Evolutionary conservation across 169 alveolate genomes (phyloP), one percentile per base, ranked within the genome.

Genomic region (Eimeria falciformis): DNA sequence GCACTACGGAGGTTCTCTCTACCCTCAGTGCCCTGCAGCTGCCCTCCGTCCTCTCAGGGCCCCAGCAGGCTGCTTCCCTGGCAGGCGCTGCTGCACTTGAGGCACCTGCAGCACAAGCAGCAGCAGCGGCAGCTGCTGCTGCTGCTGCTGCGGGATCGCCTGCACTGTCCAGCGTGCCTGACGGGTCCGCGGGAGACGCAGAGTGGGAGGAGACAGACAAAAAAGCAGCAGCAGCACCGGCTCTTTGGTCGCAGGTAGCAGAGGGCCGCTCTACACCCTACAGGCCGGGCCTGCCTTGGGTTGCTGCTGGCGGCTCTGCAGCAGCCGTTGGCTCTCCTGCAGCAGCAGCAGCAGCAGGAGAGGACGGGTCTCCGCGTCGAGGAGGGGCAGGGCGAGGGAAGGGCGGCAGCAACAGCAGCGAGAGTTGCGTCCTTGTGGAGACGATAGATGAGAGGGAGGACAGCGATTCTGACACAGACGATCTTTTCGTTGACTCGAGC

Each of bases 151-250:
- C 87, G 2, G 87, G 71, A 14, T 45, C 87, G 11, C 50, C 87
- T 2, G 43, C 71, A 7, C 66, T 50, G 46, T 23, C 66, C 55
- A 78, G 71, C 47, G 46, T 50, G 27, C 23, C 40, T 3, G 69
- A 78, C 43, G 71, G 29, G 69, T 45, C 45, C 5, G 69, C 87
- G 21, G 87, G 71, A 0, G 87, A n/a, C 12, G 87, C 68, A 18
- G 87, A 83, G 5, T 62, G 29, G 65, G 25, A 75, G 85, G 68
- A 17, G 14, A 25, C 82, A 47, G 87, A 23, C 45, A 69, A 11
- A 69, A 29, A n/a, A 43, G 50, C 83, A 71, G n/a, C 83, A 71
- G 83, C 83, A 33, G 83, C 83, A 71, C 58, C 83, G 23, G 47
- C 83, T 25, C n/a, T 37, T 53, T 71, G 83, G 83, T 37, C 83